Base-by-base conservation (phyloP, 2,329 filamentous ascomycete species). In the Hypocreales sp. region DNA sequence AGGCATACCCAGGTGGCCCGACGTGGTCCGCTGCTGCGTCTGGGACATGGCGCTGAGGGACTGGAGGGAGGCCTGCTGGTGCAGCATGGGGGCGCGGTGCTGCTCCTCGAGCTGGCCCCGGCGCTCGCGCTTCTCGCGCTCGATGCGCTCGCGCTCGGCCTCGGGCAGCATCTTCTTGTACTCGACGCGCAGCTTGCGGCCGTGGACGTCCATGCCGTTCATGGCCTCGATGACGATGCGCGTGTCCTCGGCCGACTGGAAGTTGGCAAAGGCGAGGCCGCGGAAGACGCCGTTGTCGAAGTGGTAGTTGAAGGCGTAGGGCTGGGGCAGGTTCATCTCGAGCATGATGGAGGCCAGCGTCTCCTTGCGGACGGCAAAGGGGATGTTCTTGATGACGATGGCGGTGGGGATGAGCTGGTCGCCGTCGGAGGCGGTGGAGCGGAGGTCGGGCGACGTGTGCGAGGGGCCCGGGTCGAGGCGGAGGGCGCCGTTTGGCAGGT, bases 161-260 rank as follows among this genome's bases (percentile, higher is more conserved):
- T 92, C 72, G 1, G 90, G 90, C 5, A 98, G 69, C 90, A 98
- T 95, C 60, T 95, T 95, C 66, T 98, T 98, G 61, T 95, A 98
- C 54, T 98, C 90, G 15, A 98, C 90, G 26, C 90, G 71, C 39
- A 98, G 60, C 58, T 95, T 95, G 34, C 90, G 72, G 24, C 90
- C 90, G 48, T 93, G 84, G 7, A 98, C 71, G 46, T 95, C 90
- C 52, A 94, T 79, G 41, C 92, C 84, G 47, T 98, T 98, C 67
- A 98, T 79, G 28, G 78, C 69, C 32, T 93, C 79, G 35, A 98
- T 98, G 26, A 95, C 90, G 26, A 78, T 68, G 9, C 81, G 79
- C 1, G 90, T 98, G 53, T 98, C 90, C 38, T 94, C 81, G 1
- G 90, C 74, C 11, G 83, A 93, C 20, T 90, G 92, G 52, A 95